A percentile compares a stretch with the other conserved stretches of the same genome.
These are phyloP conservation scores for Cercospora beticola DNA, from an alignment of 2,329 filamentous ascomycete genomes.

Conservation along the genomic window DNA sequence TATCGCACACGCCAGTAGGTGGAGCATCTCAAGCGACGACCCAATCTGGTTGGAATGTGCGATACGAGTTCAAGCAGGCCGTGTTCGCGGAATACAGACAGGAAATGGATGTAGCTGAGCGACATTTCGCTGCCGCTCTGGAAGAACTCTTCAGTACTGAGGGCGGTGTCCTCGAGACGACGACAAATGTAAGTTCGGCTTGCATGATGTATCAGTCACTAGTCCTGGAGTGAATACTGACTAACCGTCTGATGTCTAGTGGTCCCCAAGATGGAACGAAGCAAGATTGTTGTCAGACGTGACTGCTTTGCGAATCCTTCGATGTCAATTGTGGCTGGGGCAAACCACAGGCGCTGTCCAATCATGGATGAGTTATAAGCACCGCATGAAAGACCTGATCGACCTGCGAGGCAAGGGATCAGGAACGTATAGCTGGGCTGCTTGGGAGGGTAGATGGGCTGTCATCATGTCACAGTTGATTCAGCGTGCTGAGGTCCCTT, in stretches of 20 bases:
- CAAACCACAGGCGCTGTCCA: conserved; percentile 77
- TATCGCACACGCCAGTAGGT: conserved; percentile 76
- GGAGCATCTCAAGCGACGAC: conserved; percentile 86
- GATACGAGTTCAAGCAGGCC: conserved; percentile 91
- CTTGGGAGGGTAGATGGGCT: conserved; percentile 81
- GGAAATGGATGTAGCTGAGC: conserved; percentile 82
- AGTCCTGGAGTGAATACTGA: neutral
- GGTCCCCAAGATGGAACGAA: conserved; percentile 89
- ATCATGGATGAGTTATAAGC: conserved; percentile 75
- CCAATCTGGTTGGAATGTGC: conserved; percentile 82
- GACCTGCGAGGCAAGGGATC: conserved; percentile 82
- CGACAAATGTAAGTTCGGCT: conserved; percentile 57
- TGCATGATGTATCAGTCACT: neutral
- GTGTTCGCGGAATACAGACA: conserved; percentile 90
- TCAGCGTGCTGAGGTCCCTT: conserved; percentile 51
- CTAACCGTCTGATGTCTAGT: conserved; percentile 40
- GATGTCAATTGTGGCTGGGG: conserved; percentile 77
- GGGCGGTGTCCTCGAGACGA: conserved; percentile 71
- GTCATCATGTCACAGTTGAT: conserved; percentile 62
- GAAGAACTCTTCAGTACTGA: conserved; percentile 79
- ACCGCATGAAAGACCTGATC: conserved; percentile 71
- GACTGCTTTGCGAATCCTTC: conserved; percentile 74
- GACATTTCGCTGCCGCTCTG: conserved; percentile 85
- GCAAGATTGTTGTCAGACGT: conserved; percentile 83
- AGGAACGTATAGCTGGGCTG: conserved; percentile 87